phyloP scores from a whole-genome alignment of 345 rosid species.

The Hevea brasiliensis region DNA sequence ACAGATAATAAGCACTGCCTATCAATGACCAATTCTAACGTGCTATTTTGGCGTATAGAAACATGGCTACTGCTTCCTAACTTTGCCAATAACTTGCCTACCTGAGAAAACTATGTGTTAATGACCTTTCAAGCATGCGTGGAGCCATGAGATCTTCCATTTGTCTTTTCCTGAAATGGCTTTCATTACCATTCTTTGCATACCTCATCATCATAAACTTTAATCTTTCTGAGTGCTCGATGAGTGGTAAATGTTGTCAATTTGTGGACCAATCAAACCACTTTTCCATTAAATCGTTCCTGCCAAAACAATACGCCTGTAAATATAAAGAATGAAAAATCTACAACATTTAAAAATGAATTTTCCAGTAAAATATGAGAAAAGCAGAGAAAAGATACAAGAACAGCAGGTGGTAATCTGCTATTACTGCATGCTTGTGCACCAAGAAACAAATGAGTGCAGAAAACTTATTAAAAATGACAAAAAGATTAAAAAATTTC shows the following conservation, averaged over 20 bases:
- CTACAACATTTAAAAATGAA: background rate
- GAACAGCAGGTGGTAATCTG: background rate
- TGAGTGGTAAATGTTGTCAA: conserved; percentile 14
- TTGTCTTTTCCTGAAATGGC: background rate
- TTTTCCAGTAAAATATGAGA: background rate
- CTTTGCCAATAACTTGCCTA: background rate
- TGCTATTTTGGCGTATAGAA: no score
- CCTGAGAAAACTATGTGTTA: background rate
- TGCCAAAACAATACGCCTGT: background rate
- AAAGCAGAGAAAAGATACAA: background rate
- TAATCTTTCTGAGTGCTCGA: background rate
- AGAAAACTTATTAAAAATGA: background rate
- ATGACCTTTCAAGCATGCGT: conserved; percentile 3
- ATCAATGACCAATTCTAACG: no score
- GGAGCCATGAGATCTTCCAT: conserved; percentile 4
- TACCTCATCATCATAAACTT: conserved; percentile 5
- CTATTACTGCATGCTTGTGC: background rate
- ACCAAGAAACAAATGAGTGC: background rate
- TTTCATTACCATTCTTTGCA: conserved; percentile 9
- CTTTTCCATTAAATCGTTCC: conserved; percentile 19
- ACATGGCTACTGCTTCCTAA: background rate
- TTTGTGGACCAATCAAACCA: conserved; percentile 11
- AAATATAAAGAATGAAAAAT: background rate
- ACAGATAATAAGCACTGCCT: no score
- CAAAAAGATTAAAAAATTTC: background rate